Percentiles rank a stretch among this genome's conserved stretches.
phyloP scores from a whole-genome alignment of 2,329 filamentous ascomycete species.

The Ophiostoma fasciatum region DNA sequence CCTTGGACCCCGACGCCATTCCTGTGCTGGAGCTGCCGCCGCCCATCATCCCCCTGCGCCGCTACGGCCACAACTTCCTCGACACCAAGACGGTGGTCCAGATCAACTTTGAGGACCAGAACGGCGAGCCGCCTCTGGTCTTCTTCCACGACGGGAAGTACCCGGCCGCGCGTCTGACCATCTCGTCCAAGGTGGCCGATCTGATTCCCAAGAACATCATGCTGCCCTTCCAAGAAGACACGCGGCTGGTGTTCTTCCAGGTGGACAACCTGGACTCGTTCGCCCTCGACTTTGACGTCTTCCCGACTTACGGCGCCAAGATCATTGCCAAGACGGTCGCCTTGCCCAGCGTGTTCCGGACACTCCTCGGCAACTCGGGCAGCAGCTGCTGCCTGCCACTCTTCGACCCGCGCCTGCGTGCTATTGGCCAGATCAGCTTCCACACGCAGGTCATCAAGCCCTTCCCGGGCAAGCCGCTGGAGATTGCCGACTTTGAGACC shows the following conservation, averaged over 20 bases:
- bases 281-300: conserved; percentile 92
- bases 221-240: conserved; percentile 91
- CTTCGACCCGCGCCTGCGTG: conserved; percentile 79
- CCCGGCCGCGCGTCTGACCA: conserved; percentile 83
- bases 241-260: conserved; percentile 85
- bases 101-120: conserved; percentile 72
- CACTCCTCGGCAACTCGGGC: conserved; percentile 58
- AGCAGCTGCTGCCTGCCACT: conserved; percentile 71
- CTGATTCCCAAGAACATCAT: conserved; percentile 93
- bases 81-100: conserved; percentile 96
- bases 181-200: conserved; percentile 91
- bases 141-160: conserved; percentile 98
- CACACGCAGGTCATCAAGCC: conserved; percentile 94
- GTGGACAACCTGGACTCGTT: conserved; percentile 89
- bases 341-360: conserved; percentile 71
- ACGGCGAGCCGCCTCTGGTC: conserved; percentile 60
- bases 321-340: conserved; percentile 94
- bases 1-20: conserved; percentile 72
- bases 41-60: conserved; percentile 83
- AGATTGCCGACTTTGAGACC: conserved; percentile 96
- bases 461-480: conserved; percentile 78
- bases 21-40: conserved; percentile 84
- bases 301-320: conserved; percentile 92
- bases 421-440: conserved; percentile 89
- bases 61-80: conserved; percentile 96